Evolutionary conservation across 1,284 basidiomycete species (phyloP).

Genomic region (Anthracocystis panici-leucophaei): DNA sequence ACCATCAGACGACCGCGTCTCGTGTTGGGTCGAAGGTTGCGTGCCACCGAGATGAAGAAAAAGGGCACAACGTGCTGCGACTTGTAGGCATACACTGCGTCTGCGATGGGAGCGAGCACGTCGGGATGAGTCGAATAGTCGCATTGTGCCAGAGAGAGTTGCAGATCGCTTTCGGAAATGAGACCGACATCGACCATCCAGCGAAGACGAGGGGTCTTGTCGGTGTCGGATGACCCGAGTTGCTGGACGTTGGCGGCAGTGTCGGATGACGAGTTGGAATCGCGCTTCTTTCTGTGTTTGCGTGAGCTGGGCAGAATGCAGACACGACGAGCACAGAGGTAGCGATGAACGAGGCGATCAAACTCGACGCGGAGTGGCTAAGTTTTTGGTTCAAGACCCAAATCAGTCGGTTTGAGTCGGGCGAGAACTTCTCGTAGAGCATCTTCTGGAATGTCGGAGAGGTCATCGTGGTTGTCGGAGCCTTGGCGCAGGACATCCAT

Average conservation of each 20-base stretch:
- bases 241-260: slow-evolving; percentile 10
- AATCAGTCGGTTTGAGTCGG: slow-evolving; percentile 26
- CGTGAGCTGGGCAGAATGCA: slow-evolving; percentile 28
- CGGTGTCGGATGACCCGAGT: slow-evolving; percentile 8
- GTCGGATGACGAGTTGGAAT: slow-evolving; percentile 28
- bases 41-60: slow-evolving; percentile 52
- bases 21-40: slow-evolving; percentile 52
- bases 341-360: slow-evolving; percentile 46
- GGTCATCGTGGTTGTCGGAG: slow-evolving; percentile 1
- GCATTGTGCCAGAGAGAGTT: slow-evolving; percentile 37
- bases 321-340: slow-evolving; percentile 33
- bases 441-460: slow-evolving; percentile 16
- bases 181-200: slow-evolving; percentile 61
- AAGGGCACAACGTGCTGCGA: slow-evolving; percentile 52
- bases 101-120: slow-evolving; percentile 48
- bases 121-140: slow-evolving; percentile 52
- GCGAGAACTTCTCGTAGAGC: slow-evolving; percentile 26
- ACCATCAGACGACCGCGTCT: slow-evolving; percentile 51
- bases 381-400: slow-evolving; percentile 35
- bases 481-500: slow-evolving; percentile 22
- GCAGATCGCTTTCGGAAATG: slow-evolving; percentile 39
- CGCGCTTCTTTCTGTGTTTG: slow-evolving; percentile 16
- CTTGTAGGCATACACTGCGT: slow-evolving; percentile 50
- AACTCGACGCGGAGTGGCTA: slow-evolving; percentile 49
- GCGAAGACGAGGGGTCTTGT: slow-evolving; percentile 40